phyloP scores from a whole-genome alignment of 768 basidiomycete genomes.

The Pisolithus orientalis region DNA sequence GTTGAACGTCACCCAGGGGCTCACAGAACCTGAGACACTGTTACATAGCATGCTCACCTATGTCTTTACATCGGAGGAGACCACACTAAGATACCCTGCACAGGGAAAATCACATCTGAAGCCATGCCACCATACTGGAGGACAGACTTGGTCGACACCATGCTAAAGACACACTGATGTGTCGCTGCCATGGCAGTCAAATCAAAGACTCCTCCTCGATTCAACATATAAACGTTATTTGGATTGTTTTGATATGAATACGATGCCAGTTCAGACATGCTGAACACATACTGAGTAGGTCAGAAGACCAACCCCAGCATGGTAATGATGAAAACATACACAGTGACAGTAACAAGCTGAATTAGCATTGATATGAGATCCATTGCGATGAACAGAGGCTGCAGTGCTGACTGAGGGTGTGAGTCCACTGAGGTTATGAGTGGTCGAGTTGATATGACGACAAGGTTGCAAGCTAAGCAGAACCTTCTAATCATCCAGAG shows the following conservation, averaged over 20 bases:
- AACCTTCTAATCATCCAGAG: no score
- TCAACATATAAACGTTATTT: conserved; percentile 71
- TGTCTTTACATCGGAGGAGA: neutral
- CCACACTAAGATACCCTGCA: conserved; percentile 49
- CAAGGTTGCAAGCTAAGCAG: no score
- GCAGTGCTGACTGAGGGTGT: no score
- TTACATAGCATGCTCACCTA: conserved; percentile 92
- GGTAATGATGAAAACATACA: conserved; percentile 87
- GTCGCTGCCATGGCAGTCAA: conserved; percentile 58
- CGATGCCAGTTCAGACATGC: conserved; percentile 60
- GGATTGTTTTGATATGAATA: conserved; percentile 61
- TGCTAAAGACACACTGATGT: conserved; percentile 64
- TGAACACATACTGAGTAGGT: conserved; percentile 91
- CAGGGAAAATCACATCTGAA: conserved; percentile 81
- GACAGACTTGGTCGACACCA: conserved; percentile 70
- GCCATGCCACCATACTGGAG: conserved; percentile 78
- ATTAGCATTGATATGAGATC: no score
- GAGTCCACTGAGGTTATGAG: no score
- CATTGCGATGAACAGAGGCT: no score
- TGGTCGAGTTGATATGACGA: no score
- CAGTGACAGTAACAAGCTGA: conserved; percentile 24
- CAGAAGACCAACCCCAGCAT: conserved; percentile 85
- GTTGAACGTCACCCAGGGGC: conserved; percentile 75
- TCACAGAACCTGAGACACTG: conserved; percentile 73
- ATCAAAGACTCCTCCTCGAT: conserved; percentile 95